phyloP scores from a whole-genome alignment of 768 basidiomycete genomes.

The Kwoniella dendrophila region DNA sequence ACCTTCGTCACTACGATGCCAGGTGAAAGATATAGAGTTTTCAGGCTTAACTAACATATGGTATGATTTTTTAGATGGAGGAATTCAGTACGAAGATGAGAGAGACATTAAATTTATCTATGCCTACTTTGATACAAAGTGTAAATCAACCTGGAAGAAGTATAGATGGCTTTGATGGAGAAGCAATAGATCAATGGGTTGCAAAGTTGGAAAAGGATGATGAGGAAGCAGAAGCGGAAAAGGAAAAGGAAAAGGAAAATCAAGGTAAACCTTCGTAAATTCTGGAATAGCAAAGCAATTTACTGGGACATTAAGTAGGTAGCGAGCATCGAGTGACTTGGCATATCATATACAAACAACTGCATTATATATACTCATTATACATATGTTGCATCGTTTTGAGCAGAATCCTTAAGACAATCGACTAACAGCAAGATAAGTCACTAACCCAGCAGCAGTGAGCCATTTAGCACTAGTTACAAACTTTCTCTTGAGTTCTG shows the following conservation, averaged over 20 bases:
- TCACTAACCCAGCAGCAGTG: conserved; percentile 6
- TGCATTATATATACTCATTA: too few species aligned
- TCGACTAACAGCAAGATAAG: conserved; percentile 5
- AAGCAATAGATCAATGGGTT: conserved; percentile 26
- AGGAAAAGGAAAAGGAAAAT: not conserved
- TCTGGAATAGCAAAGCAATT: too few species aligned
- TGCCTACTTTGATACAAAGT: conserved; percentile 26
- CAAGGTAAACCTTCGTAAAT: too few species aligned
- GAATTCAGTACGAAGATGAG: conserved; percentile 42
- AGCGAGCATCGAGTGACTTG: too few species aligned
- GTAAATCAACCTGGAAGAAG: conserved; percentile 19
- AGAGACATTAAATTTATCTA: conserved; percentile 28
- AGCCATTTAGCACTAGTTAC: conserved; percentile 5
- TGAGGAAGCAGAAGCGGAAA: conserved; percentile 7
- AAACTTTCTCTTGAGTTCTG: conserved; percentile 3
- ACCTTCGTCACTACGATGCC: not conserved
- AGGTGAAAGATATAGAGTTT: too few species aligned
- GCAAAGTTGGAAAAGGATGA: conserved; percentile 20
- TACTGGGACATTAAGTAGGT: too few species aligned
- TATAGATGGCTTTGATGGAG: conserved; percentile 19
- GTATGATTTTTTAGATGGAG: conserved; percentile 27
- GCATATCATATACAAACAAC: too few species aligned
- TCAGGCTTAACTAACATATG: too few species aligned
- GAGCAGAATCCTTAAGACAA: not conserved
- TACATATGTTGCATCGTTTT: too few species aligned